Base-by-base conservation (phyloP, 331 rosid genomes). In the Quercus tomentella region DNA sequence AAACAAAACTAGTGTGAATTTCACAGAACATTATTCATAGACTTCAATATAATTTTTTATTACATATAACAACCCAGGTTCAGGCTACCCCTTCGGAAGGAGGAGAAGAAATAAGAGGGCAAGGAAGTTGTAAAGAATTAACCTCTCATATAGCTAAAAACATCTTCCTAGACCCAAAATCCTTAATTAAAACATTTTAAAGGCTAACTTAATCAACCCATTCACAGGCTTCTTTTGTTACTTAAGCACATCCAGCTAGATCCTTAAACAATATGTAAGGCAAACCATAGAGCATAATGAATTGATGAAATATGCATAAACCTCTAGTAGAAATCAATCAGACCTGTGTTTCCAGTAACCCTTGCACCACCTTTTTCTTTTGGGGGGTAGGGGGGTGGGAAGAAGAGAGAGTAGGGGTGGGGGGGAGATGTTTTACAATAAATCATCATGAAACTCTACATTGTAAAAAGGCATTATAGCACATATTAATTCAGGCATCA, bases 401-500 rank as follows among this genome's bases (percentile, higher is more conserved):
- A 12, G 15, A 12, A 45, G 52, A 45, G 52, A 45, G 52, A 45
- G 52, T 9, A 12, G 30, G 31, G 7, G 7, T 5, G 18, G 30
- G 10, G 7, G 30, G 31, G 30, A n/a, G 16, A 21, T 22, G 2
- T 33, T 31, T 33, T n/a, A 33, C 7, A 20, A 33, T 15, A 35
- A 18, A 30, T 33, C 26, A 20, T 45, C 15, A 18, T 7, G 17
- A 22, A 35, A 30, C 43, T 35, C 72, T 20, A 20, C 41, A 33
- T 3, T 30, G 68, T 55, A 56, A 60, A 41, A 78, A 23, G 75
- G 73, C 23, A 72, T 69, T 60, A 75, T 20, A 62, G 37, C 71
- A 52, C n/a, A 28, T 65, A 77, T 22, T 23, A 73, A 70, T 56
- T 77, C 63, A 63, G 61, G 52, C 31, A 83, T 31, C 69, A 68